phyloP scores from a whole-genome alignment of 2,329 filamentous ascomycete genomes.

The Fusarium buxicola region DNA sequence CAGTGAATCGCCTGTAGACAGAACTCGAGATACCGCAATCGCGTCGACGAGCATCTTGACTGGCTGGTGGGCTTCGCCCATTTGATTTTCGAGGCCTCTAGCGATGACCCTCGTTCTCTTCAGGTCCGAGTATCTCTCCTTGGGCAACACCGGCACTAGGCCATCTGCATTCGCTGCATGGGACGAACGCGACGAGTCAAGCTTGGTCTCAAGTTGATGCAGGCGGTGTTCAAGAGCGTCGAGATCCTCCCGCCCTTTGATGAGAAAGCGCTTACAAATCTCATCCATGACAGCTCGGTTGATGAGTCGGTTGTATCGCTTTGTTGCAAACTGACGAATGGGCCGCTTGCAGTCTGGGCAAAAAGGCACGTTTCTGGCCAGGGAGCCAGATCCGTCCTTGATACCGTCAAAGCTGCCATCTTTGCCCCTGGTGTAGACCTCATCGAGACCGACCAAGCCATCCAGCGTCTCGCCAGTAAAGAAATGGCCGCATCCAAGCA shows the following conservation, averaged over 20 bases:
- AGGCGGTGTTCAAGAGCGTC: conserved; percentile 46
- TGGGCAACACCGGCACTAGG: not conserved
- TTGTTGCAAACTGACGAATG: conserved; percentile 62
- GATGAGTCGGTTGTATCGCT: conserved; percentile 70
- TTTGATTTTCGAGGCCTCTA: conserved; percentile 3
- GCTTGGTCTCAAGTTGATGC: conserved; percentile 10
- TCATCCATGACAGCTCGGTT: conserved; percentile 70
- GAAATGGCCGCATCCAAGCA: conserved; percentile 72
- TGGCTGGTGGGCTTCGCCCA: conserved; percentile 19
- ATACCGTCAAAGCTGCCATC: conserved; percentile 47
- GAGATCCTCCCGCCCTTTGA: conserved; percentile 48
- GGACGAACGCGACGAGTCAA: not conserved
- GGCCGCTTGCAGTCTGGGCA: conserved; percentile 70
- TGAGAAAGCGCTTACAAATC: conserved; percentile 69
- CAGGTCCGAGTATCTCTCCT: not conserved
- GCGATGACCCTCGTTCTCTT: not conserved
- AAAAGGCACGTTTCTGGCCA: conserved; percentile 54
- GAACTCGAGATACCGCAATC: not conserved
- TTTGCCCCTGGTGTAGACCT: conserved; percentile 58
- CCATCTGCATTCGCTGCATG: no score
- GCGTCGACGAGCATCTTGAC: conserved; percentile 9
- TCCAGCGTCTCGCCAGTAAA: conserved; percentile 70
- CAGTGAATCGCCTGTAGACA: not conserved
- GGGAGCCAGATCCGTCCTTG: conserved; percentile 56
- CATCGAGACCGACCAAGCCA: conserved; percentile 64